Evolutionary conservation across 2,329 filamentous ascomycete genomes (phyloP).

Genomic region (Verticillium longisporum): DNA sequence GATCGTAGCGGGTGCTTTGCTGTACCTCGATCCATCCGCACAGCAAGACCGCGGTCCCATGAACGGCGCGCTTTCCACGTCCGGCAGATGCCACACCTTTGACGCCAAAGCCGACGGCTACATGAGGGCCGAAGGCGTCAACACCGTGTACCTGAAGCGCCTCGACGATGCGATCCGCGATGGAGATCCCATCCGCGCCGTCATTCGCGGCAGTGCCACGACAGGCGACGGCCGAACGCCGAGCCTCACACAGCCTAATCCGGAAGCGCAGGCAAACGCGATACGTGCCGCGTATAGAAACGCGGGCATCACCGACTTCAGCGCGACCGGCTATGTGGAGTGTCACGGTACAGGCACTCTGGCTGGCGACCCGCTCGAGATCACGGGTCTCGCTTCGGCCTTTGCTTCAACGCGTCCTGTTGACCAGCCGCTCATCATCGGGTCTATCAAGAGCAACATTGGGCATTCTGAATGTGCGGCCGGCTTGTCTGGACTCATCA

Average conservation of each 20-base stretch:
- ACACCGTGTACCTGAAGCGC: slow-evolving; percentile 32
- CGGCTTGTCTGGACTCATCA: slow-evolving; percentile 21
- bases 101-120: slow-evolving; percentile 34
- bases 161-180: slow-evolving; percentile 33
- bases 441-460: slow-evolving; percentile 24
- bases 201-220: slow-evolving; percentile 21
- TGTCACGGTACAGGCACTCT: slow-evolving; percentile 31
- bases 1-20: slow-evolving; percentile 1
- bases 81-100: slow-evolving; percentile 4
- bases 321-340: slow-evolving; percentile 24
- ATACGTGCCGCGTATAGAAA: slow-evolving; percentile 21
- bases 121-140: slow-evolving; percentile 35
- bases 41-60: slow-evolving; percentile 9
- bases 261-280: slow-evolving; percentile 18
- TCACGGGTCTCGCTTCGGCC: slow-evolving; percentile 17
- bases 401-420: slow-evolving; percentile 11
- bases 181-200: slow-evolving; percentile 27
- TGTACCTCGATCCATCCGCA: slow-evolving; percentile 21
- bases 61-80: background rate
- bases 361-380: slow-evolving; percentile 29
- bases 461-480: slow-evolving; percentile 22
- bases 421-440: slow-evolving; percentile 16
- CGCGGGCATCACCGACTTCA: slow-evolving; percentile 15
- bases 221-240: slow-evolving; percentile 24
- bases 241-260: slow-evolving; percentile 26